phyloP scores from a whole-genome alignment of 2,329 filamentous ascomycete species.

The Moelleriella libera region DNA sequence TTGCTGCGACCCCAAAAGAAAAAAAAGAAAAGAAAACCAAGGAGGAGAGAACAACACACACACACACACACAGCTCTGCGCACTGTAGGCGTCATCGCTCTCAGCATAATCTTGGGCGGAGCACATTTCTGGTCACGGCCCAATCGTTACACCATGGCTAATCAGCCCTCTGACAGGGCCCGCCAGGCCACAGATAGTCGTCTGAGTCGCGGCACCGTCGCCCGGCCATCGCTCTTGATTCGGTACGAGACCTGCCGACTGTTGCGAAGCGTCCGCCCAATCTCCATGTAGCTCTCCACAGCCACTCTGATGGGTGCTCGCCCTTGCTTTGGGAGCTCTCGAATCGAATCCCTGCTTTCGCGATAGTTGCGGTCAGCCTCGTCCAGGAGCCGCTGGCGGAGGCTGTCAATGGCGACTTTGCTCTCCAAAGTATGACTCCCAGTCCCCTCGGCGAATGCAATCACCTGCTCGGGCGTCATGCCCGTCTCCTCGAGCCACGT shows the following conservation, averaged over 20 bases:
- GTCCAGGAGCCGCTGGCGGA: conserved; percentile 41
- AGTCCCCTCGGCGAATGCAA: conserved; percentile 28
- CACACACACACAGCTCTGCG: too few relatives aligned
- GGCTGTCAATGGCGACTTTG: conserved; percentile 20
- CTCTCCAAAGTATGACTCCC: background rate
- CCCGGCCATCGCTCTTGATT: background rate
- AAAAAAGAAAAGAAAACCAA: too few relatives aligned
- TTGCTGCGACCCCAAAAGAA: too few relatives aligned
- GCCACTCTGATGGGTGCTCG: conserved; percentile 52
- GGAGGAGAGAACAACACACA: too few relatives aligned
- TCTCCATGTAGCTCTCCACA: conserved; percentile 66
- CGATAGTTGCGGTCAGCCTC: conserved; percentile 48
- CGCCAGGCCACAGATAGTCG: background rate
- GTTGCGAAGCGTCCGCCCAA: conserved; percentile 46
- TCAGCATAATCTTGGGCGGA: too few relatives aligned
- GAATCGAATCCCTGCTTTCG: conserved; percentile 39
- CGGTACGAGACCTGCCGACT: background rate
- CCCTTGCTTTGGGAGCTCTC: conserved; percentile 43
- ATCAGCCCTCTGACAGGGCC: background rate
- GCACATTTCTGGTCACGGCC: too few relatives aligned
- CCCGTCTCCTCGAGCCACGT: conserved; percentile 47
- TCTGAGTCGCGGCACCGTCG: background rate
- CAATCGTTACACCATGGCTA: background rate
- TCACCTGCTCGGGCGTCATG: conserved; percentile 37
- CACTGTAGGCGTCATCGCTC: too few relatives aligned